Evolutionary conservation across 768 basidiomycete species (phyloP), one percentile per base, ranked within the genome.

Genomic region (Boletus tomentosulus): DNA sequence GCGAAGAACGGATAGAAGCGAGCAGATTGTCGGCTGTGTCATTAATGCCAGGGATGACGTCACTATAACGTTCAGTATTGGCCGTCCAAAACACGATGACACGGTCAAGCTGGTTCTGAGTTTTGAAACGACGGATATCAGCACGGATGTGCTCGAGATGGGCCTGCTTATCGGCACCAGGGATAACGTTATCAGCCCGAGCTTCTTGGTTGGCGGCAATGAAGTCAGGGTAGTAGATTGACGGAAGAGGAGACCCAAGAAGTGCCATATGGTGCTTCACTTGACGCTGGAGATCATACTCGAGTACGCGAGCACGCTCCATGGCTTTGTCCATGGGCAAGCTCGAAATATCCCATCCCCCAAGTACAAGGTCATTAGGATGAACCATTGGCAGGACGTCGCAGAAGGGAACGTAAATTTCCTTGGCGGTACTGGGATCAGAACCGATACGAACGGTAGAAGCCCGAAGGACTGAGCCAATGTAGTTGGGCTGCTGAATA

Each of bases 61-160:
- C 92, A 62, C 89, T 86, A 82, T 94, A 99, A 54, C 96, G 89
- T 78, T 98, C 97, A 16, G 96, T 99, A 76, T 99, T 98, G 62
- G 92, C 94, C 15, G 96, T 98, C 96, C 96, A 98, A 78, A 98
- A 95, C 57, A 98, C 87, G 63, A 99, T 73, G 57, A 92, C 83
- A 54, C 88, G 88, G 70, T 95, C 95, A 45, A 98, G 84, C 19
- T 73, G 77, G 68, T 98, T 83, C 56, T 84, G 75, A 50, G 74
- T 65, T 78, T 98, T 98, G 83, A 98, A 98, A 51, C 83, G 80
- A 63, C 92, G 89, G 69, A 98, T 98, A 66, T 98, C 93, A n/a
- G 78, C 78, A 51, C 95, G 89, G 65, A 98, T 85, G 55, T 89
- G 86, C 57, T 97, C 92, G 51, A 99, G 84, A 70, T 98, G 97